Conservation (phyloP, 352 stramenopile species). For the Phytophthora idaei region DNA sequence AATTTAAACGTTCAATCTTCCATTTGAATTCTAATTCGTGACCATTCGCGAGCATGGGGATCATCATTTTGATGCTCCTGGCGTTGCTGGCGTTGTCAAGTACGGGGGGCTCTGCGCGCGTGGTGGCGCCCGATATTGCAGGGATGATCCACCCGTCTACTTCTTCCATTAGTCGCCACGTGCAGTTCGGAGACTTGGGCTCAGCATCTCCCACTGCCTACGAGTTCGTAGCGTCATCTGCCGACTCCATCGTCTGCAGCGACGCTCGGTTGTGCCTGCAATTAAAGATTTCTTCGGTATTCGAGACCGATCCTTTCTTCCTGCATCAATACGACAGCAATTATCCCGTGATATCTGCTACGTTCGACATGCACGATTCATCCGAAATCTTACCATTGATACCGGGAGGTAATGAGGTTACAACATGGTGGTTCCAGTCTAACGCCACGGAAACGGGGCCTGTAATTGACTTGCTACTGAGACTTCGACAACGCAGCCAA, state of each 20-base stretch:
- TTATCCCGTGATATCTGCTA: slow-evolving; percentile 23
- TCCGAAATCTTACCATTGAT: slow-evolving; percentile 27
- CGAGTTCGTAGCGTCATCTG: slow-evolving; percentile 13
- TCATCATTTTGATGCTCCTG: neutral
- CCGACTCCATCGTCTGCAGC: neutral
- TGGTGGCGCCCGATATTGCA: slow-evolving; percentile 33
- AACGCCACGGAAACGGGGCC: slow-evolving; percentile 8
- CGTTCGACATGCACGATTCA: slow-evolving; percentile 29
- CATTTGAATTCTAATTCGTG: too few relatives aligned
- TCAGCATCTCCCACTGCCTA: slow-evolving; percentile 8
- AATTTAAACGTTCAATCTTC: too few relatives aligned
- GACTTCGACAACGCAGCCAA: slow-evolving; percentile 46
- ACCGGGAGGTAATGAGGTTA: slow-evolving; percentile 4
- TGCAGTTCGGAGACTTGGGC: slow-evolving; percentile 20
- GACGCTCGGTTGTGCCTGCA: slow-evolving; percentile 32
- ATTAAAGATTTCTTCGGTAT: slow-evolving; percentile 37
- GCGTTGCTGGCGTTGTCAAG: neutral
- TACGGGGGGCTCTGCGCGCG: neutral
- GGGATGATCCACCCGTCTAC: slow-evolving; percentile 40
- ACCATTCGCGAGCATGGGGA: neutral
- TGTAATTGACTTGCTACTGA: slow-evolving; percentile 38
- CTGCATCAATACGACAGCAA: slow-evolving; percentile 35
- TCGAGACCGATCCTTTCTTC: slow-evolving; percentile 35
- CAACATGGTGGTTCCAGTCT: slow-evolving; percentile 40
- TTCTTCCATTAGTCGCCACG: slow-evolving; percentile 14